These are phyloP conservation scores for Crucihimalaya himalaica DNA, from an alignment of 345 rosid species.

Conservation along the genomic window DNA sequence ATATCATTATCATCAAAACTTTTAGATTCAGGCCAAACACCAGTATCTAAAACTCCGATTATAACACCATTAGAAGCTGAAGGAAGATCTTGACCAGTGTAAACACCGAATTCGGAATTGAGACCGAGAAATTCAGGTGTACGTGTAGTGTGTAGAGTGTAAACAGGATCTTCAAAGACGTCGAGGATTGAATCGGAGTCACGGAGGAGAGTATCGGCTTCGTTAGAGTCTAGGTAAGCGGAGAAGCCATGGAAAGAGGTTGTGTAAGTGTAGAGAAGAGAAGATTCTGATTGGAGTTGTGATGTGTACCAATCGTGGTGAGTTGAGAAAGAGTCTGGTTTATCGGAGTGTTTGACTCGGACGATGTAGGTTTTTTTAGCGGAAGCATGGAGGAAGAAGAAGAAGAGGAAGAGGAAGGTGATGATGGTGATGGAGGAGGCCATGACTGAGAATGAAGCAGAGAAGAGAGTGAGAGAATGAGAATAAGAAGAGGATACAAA, in stretches of 20 bases:
- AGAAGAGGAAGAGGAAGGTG: conserved; percentile 15
- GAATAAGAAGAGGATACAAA: background rate
- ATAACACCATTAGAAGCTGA: conserved; percentile 55
- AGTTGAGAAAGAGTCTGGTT: conserved; percentile 55
- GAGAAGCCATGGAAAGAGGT: conserved; percentile 73
- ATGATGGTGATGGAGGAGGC: background rate
- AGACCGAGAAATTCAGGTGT: conserved; percentile 83
- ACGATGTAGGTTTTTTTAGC: conserved; percentile 68
- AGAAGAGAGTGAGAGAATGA: conserved; percentile 17
- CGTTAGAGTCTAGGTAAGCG: conserved; percentile 55
- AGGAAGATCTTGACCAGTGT: conserved; percentile 40
- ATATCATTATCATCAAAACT: conserved; percentile 66
- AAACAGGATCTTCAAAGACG: conserved; percentile 67
- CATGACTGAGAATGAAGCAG: conserved; percentile 21
- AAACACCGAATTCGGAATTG: conserved; percentile 44
- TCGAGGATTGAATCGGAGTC: conserved; percentile 56
- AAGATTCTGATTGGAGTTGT: conserved; percentile 48
- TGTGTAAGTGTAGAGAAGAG: conserved; percentile 68
- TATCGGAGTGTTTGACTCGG: conserved; percentile 62
- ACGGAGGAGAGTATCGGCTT: conserved; percentile 54
- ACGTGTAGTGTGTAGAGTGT: conserved; percentile 82
- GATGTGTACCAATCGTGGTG: conserved; percentile 76
- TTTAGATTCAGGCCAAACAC: conserved; percentile 86
- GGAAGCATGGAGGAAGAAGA: conserved; percentile 15
- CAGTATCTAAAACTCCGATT: conserved; percentile 85